Base-by-base conservation (phyloP, 306 rosid species). In the Pachyrhizus erosus region DNA sequence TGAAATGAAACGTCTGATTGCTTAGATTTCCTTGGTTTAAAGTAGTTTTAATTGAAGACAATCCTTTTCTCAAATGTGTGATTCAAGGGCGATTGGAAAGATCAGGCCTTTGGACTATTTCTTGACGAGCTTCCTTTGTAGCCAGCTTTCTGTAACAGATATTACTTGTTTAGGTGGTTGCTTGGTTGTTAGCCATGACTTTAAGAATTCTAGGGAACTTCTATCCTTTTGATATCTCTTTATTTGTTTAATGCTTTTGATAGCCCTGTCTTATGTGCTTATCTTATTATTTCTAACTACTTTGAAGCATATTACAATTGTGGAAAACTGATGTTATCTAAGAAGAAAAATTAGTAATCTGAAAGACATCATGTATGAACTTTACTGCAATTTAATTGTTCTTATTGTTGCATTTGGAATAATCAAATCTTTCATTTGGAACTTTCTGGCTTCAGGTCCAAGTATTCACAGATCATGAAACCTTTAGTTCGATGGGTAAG, bases 401-500 rank as follows among this genome's bases (percentile, higher is more conserved):
- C 40, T 23, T 85, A n/a, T n/a, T 80, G 75, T 43, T 64, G 62
- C 71, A 61, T 69, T 72, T 79, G 65, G 79, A 57, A 43, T 78
- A 75, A 77, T 57, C 76, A 78, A 78, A 65, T 65, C 6, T 62
- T 87, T 68, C 49, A 76, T 75, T 84, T 80, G 70, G 73, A 84
- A 85, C 73, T 65, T 80, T 78, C 39, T 86, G 48, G 58, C 60
- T 87, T 84, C 92, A 95, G 98, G 68, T 95, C 79, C 86, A 91
- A 87, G 75, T 95, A 45, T 93, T 80, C 88, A 79, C 92, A 42
- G 98, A 95, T 76, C 67, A 12, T 24, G 97, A 93, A 71, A 91
- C 97, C 61, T 89, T 90, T 77, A 78, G n/a, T 31, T 79, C 62
- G 31, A 93, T 95, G 97, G 98, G 98, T 95, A 85, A 89, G 91